These are phyloP conservation scores for Lentinula guzmanii DNA, from an alignment of 768 basidiomycete species.

Conservation along the genomic window DNA sequence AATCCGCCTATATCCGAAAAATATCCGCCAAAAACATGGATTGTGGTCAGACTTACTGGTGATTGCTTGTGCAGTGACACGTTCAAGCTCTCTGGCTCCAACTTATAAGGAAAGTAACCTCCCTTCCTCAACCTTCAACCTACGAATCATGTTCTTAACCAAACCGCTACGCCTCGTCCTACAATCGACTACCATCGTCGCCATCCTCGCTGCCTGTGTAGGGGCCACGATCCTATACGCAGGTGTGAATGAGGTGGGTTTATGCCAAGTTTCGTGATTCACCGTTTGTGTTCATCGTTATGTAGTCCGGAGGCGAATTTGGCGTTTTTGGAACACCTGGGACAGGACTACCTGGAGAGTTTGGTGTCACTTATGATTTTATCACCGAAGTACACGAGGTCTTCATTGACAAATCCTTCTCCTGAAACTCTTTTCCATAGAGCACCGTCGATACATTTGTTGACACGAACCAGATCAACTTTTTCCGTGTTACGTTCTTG, in stretches of 20 bases:
- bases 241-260: constrained; percentile 36
- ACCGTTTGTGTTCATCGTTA: too few species aligned
- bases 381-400: constrained; percentile 34
- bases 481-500: constrained; percentile 43
- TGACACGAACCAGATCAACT: constrained; percentile 41
- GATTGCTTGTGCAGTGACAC: background rate
- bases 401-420: background rate
- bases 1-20: background rate
- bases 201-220: constrained; percentile 3
- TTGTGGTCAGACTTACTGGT: background rate
- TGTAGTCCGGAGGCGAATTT: constrained; percentile 41
- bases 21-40: background rate
- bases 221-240: constrained; percentile 35
- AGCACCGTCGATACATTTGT: constrained; percentile 40
- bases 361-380: constrained; percentile 38
- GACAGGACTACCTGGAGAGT: constrained; percentile 36
- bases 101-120: background rate
- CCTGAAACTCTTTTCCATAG: constrained; percentile 15
- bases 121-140: background rate
- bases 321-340: constrained; percentile 32
- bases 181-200: background rate
- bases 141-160: background rate
- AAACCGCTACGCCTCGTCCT: background rate
- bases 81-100: background rate
- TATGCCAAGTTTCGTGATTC: too few species aligned